Evolutionary conservation across 352 stramenopile species (phyloP).

Genomic region (Globisporangium lucens): DNA sequence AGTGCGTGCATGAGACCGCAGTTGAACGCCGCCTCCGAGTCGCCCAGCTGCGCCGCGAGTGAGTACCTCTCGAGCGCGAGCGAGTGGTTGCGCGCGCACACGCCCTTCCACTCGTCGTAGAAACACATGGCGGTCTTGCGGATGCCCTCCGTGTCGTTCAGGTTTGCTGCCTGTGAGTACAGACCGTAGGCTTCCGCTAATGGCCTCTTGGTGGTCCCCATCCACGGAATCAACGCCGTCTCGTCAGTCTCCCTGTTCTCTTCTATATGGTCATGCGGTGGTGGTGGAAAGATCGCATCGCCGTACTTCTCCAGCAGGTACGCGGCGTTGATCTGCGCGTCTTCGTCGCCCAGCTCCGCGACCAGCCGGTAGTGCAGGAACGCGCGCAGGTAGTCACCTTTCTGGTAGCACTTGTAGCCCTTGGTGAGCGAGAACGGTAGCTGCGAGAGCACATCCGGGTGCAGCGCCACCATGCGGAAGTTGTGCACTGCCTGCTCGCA

Average conservation of each 20-base stretch:
- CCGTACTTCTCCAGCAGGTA: slow-evolving; percentile 66
- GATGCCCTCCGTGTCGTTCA: slow-evolving; percentile 75
- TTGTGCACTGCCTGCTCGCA: slow-evolving; percentile 44
- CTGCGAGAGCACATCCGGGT: slow-evolving; percentile 40
- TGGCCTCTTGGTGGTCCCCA: slow-evolving; percentile 25
- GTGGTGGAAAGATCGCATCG: slow-evolving; percentile 31
- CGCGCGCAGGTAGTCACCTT: slow-evolving; percentile 58
- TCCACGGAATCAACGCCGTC: slow-evolving; percentile 17
- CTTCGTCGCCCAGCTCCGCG: slow-evolving; percentile 58
- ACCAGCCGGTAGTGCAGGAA: slow-evolving; percentile 71
- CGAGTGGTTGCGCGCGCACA: slow-evolving; percentile 51
- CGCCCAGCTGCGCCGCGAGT: slow-evolving; percentile 45
- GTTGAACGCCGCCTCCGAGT: slow-evolving; percentile 63
- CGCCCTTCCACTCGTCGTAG: slow-evolving; percentile 55
- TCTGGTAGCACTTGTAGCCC: slow-evolving; percentile 59
- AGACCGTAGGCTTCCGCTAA: slow-evolving; percentile 47
- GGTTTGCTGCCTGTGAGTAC: slow-evolving; percentile 46
- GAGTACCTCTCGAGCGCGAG: slow-evolving; percentile 52
- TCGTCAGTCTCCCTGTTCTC: slow-evolving; percentile 13
- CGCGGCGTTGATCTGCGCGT: slow-evolving; percentile 63
- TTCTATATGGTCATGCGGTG: background rate
- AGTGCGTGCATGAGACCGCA: slow-evolving; percentile 55
- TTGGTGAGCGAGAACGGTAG: slow-evolving; percentile 68
- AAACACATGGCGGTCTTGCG: slow-evolving; percentile 63
- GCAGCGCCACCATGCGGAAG: slow-evolving; percentile 65